Conservation (phyloP, 2,329 filamentous ascomycete genomes). For the Exophiala aquamarina region DNA sequence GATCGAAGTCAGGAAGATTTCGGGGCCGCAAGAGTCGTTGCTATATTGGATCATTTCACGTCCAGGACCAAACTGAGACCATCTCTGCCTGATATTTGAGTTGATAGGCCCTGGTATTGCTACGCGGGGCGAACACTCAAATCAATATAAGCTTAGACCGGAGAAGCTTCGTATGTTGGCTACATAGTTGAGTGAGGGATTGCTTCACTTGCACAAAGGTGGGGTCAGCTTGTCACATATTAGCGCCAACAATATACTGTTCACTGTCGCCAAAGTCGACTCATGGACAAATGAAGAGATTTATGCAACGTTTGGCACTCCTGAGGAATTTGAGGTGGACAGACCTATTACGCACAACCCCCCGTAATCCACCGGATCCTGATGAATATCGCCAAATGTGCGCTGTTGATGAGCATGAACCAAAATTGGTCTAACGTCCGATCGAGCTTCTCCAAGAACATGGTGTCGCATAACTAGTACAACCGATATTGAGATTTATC, state of each 20-base stretch:
- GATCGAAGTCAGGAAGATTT: constrained; percentile 13
- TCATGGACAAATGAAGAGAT: constrained; percentile 8
- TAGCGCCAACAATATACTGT: not conserved
- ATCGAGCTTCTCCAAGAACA: not conserved
- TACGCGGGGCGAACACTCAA: too few relatives aligned
- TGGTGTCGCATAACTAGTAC: not conserved
- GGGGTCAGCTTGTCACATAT: not conserved
- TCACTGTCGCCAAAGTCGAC: not conserved
- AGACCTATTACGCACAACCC: too few relatives aligned
- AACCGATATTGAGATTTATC: not conserved
- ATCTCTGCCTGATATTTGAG: constrained; percentile 37
- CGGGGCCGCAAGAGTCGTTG: too few relatives aligned
- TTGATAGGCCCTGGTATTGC: constrained; percentile 7
- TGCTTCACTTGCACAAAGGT: not conserved
- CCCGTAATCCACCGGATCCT: not conserved
- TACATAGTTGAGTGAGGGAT: not conserved
- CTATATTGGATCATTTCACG: constrained; percentile 34
- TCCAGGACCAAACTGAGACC: constrained; percentile 29
- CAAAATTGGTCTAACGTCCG: not conserved
- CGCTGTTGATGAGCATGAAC: not conserved
- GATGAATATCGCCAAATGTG: not conserved
- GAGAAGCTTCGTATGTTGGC: not conserved
- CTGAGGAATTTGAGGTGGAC: not conserved
- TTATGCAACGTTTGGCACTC: constrained; percentile 1
- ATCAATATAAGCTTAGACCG: not conserved